Base-by-base conservation (phyloP, 2,329 filamentous ascomycete species). In the Macrophomina phaseolina region DNA sequence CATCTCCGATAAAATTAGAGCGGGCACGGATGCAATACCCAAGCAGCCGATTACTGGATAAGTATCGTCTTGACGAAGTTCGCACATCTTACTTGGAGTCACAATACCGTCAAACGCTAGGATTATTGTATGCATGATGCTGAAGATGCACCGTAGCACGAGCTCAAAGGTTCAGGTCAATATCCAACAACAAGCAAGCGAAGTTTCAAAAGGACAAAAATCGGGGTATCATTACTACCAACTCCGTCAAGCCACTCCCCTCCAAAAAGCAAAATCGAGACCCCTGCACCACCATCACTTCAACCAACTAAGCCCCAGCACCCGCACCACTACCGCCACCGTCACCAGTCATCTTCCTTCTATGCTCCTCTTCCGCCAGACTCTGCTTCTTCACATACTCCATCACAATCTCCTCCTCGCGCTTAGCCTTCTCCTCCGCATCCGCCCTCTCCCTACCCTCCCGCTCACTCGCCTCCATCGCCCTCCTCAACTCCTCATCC, bases 321-420 rank as follows among this genome's bases (percentile, higher is more conserved):
- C 6, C 61, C 18, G 18, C 18, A 55, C 23, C 48, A 14, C 48
- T 49, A 5, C 38, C 42, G 18, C 63, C 69, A 5, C 64, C 74
- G 18, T 72, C 76, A 1, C 74, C 78, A 69, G 79, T 81, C 4
- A 69, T 69, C 65, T 67, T 69, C 64, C 66, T 73, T 49, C 73
- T 70, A 70, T 82, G 78, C 74, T 89, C 83, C 70, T 89, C 89
- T 78, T 94, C 91, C 0, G 86, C 83, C 49, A 92, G 74, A 75
- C 90, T 93, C 80, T 93, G 90, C 80, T 89, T 90, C 82, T 90
- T 91, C 48, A 93, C 85, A 76, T 92, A 93, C 72, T 93, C 90
- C 74, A 94, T 77, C 51, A 64, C 61, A 67, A 91, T 87, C 66
- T 92, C 87, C 74, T 94, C 90, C 73, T 93, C 91, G 77, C 32